phyloP scores from a whole-genome alignment of 208 protist genomes.

The Angomonas desouzai region DNA sequence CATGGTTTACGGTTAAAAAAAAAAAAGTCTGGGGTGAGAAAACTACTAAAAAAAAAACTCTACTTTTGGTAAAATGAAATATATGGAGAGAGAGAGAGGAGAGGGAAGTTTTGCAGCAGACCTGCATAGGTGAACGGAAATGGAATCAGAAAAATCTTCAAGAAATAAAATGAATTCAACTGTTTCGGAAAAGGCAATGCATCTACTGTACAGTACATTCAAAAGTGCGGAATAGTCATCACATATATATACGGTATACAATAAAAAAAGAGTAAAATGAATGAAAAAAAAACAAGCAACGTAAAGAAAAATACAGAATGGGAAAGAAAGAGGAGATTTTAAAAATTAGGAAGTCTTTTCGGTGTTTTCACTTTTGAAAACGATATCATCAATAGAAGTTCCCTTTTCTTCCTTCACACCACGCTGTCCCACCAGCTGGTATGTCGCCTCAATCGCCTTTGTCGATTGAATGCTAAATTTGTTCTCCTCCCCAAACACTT shows the following conservation, averaged over 20 bases:
- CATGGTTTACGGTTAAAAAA: constrained; percentile 9
- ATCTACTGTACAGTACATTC: constrained; percentile 2
- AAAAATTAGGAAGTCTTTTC: too few species aligned
- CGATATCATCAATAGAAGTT: background rate
- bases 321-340: background rate
- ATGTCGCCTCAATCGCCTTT: constrained; percentile 6
- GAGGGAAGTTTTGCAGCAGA: background rate
- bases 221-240: background rate
- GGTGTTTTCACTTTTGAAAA: background rate
- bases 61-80: background rate
- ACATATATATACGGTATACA: background rate
- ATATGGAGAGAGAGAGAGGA: background rate
- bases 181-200: too few species aligned
- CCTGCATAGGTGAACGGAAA: too few species aligned
- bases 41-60: too few species aligned
- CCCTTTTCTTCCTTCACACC: constrained; percentile 1
- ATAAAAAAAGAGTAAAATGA: constrained; percentile 4
- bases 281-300: too few species aligned
- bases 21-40: constrained; percentile 8
- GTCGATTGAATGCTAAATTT: constrained; percentile 12
- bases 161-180: too few species aligned
- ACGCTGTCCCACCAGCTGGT: constrained; percentile 4
- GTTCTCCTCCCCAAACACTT: constrained; percentile 7
- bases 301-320: background rate
- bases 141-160: too few species aligned